phyloP scores from a whole-genome alignment of 2,329 filamentous ascomycete genomes.

The Hansfordia pulvinata region DNA sequence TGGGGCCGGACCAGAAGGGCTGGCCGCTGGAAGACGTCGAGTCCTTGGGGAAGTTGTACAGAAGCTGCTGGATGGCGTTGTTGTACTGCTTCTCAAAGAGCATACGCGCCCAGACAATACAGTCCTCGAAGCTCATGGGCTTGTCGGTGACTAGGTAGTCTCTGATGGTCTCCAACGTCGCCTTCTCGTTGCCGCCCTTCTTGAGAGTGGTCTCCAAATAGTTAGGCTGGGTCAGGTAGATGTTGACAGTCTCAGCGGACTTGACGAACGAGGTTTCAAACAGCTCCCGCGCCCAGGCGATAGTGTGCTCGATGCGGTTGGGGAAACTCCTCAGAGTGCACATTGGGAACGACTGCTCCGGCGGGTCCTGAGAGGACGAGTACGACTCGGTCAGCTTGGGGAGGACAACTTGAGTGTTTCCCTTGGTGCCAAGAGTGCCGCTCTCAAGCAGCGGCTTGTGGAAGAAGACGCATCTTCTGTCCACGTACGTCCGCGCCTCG shows the following conservation, averaged over 20 bases:
- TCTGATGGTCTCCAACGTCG: slow-evolving; percentile 77
- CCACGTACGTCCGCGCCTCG: slow-evolving; percentile 91
- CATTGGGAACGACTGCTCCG: slow-evolving; percentile 98
- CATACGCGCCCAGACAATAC: slow-evolving; percentile 85
- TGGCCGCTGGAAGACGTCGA: slow-evolving; percentile 77
- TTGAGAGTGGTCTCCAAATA: slow-evolving; percentile 80
- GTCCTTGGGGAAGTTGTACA: slow-evolving; percentile 97
- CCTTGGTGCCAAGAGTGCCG: slow-evolving; percentile 96
- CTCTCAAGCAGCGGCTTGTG: slow-evolving; percentile 92
- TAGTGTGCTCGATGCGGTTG: slow-evolving; percentile 96
- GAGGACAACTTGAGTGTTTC: slow-evolving; percentile 92
- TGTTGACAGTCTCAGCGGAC: slow-evolving; percentile 83
- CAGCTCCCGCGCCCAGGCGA: slow-evolving; percentile 92
- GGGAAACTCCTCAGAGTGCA: slow-evolving; percentile 95
- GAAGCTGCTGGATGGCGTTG: slow-evolving; percentile 87
- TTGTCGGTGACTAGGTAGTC: slow-evolving; percentile 88
- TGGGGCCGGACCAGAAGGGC: slow-evolving; percentile 95
- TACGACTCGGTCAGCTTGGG: slow-evolving; percentile 91
- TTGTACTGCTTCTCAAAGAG: slow-evolving; percentile 96
- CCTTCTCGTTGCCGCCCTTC: slow-evolving; percentile 89
- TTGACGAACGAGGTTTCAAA: slow-evolving; percentile 93
- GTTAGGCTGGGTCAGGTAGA: slow-evolving; percentile 83
- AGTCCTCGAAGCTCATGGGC: slow-evolving; percentile 86
- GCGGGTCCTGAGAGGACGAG: slow-evolving; percentile 91
- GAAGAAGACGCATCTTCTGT: slow-evolving; percentile 95